Conservation (phyloP, 2,329 filamentous ascomycete genomes). For the Fusarium falciforme region DNA sequence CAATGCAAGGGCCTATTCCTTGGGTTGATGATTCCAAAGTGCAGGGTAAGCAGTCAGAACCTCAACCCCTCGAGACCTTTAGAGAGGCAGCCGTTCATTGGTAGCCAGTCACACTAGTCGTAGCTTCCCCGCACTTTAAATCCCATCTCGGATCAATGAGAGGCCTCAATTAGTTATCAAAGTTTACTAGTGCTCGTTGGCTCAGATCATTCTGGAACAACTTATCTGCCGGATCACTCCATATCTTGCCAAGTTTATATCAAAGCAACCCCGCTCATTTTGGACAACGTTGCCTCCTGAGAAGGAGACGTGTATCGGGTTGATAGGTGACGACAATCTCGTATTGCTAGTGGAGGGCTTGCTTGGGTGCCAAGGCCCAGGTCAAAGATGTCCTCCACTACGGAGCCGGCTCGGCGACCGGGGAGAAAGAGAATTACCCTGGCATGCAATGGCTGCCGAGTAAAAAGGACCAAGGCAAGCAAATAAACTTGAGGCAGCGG, state of each 20-base stretch:
- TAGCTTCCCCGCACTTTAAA: not conserved
- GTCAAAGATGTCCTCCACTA: not conserved
- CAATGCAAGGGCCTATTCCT: not conserved
- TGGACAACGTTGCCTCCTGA: not conserved
- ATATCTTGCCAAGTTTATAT: not conserved
- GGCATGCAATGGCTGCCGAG: conserved; percentile 21
- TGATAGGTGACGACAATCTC: not conserved
- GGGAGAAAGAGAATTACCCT: conserved; percentile 15
- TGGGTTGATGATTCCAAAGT: not conserved
- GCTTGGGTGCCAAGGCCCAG: not conserved
- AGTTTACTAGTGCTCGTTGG: not conserved
- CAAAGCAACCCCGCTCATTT: not conserved
- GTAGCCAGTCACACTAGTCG: not conserved
- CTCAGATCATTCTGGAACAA: not conserved
- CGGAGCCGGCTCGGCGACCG: not conserved
- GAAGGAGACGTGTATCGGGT: not conserved
- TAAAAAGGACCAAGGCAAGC: conserved; percentile 14
- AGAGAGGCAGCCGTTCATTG: not conserved
- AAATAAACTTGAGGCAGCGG: not conserved
- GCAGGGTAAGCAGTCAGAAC: not conserved
- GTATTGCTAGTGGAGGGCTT: not conserved
- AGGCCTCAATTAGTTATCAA: not conserved
- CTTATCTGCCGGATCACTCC: not conserved
- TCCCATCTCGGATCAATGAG: not conserved
- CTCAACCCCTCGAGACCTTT: not conserved